Conservation (phyloP, 176 grass and related monocot genomes). For the Eragrostis nindensis region DNA sequence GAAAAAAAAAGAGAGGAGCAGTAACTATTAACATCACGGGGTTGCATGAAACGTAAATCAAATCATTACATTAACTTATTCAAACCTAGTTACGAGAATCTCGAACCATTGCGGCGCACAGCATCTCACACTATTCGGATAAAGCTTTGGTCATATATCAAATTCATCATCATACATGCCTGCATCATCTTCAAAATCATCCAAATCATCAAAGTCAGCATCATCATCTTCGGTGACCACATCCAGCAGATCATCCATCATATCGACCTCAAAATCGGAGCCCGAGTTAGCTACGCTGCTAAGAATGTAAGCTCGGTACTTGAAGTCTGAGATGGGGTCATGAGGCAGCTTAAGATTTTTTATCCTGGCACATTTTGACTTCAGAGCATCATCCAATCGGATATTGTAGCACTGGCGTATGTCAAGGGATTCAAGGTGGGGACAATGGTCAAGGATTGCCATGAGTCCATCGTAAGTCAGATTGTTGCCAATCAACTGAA, state of each 20-base stretch:
- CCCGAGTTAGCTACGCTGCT: slow-evolving; percentile 5
- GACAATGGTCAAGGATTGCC: slow-evolving; percentile 55
- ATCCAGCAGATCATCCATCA: slow-evolving; percentile 48
- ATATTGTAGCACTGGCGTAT: slow-evolving; percentile 55
- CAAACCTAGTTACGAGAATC: slow-evolving; percentile 5
- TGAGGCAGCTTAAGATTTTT: slow-evolving; percentile 49
- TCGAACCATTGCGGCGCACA: not conserved
- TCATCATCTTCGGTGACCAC: slow-evolving; percentile 49
- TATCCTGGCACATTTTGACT: slow-evolving; percentile 52
- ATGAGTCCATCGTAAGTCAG: slow-evolving; percentile 50
- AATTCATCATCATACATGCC: slow-evolving; percentile 32
- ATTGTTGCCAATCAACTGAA: slow-evolving; percentile 57
- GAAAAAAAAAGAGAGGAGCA: not conserved
- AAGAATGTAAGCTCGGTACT: slow-evolving; percentile 42
- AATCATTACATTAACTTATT: not conserved
- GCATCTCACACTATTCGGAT: not conserved
- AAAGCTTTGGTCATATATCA: slow-evolving; percentile 17
- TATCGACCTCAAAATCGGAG: slow-evolving; percentile 41
- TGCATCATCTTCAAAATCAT: slow-evolving; percentile 34
- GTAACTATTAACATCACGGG: not conserved
- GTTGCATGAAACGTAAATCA: not conserved
- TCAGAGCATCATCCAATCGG: slow-evolving; percentile 47
- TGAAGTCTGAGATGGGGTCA: slow-evolving; percentile 47
- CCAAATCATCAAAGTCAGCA: slow-evolving; percentile 44
- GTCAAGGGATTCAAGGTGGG: slow-evolving; percentile 58